Conservation (phyloP, 345 rosid species). For the Hibiscus syriacus region DNA sequence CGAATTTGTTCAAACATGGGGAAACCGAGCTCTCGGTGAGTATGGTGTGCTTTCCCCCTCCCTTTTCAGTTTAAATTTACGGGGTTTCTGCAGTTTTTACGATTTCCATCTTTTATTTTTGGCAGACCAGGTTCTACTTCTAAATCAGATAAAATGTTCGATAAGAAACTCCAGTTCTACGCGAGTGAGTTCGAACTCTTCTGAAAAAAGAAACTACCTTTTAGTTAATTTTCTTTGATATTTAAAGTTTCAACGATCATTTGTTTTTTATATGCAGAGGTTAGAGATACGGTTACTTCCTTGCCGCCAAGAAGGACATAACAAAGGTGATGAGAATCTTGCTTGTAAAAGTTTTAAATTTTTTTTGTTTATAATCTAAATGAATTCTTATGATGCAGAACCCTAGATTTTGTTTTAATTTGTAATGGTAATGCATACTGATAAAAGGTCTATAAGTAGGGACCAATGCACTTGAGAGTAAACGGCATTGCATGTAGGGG, state of each 20-base stretch:
- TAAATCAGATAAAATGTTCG: slow-evolving; percentile 50
- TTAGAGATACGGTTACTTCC: slow-evolving; percentile 47
- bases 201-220: neutral
- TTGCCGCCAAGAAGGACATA: slow-evolving; percentile 48
- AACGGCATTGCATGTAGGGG: neutral
- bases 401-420: neutral
- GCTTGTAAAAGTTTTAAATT: slow-evolving; percentile 1
- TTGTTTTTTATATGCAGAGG: slow-evolving; percentile 38
- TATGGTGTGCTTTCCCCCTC: neutral
- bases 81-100: neutral
- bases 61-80: neutral
- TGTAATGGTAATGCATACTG: neutral
- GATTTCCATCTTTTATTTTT: neutral
- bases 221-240: neutral
- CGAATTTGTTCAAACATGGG: neutral
- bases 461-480: neutral
- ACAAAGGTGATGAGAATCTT: slow-evolving; percentile 31
- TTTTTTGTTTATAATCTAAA: neutral
- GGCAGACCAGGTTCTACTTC: slow-evolving; percentile 20
- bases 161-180: slow-evolving; percentile 53
- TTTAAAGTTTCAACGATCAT: neutral
- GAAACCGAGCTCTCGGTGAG: neutral
- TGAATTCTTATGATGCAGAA: neutral
- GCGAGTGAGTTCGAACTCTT: slow-evolving; percentile 30
- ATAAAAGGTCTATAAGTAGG: neutral